Evolutionary conservation across 352 stramenopile genomes (phyloP).

Genomic region (Pythium vanterpoolii): DNA sequence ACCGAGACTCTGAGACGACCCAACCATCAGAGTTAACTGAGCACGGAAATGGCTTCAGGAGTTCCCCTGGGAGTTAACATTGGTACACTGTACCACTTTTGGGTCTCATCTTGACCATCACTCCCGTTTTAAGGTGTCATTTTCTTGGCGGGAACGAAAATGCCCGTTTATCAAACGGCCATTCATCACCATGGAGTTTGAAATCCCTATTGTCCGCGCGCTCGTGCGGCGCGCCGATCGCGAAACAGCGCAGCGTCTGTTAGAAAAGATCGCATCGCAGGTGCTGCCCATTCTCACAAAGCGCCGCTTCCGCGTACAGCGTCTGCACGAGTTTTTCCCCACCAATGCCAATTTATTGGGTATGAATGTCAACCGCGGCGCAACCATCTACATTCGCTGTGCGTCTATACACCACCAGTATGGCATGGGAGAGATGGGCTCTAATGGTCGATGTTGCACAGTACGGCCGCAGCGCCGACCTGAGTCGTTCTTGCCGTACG

Average conservation of each 20-base stretch:
- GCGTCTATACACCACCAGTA: neutral
- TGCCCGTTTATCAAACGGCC: neutral
- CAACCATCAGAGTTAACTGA: too few species aligned
- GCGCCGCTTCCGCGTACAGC: constrained; percentile 46
- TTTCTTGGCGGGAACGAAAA: neutral
- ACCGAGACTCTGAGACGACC: too few species aligned
- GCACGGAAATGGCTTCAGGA: neutral
- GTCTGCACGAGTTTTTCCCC: constrained; percentile 70
- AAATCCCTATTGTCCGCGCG: constrained; percentile 29
- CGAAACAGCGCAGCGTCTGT: constrained; percentile 23
- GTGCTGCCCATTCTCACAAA: constrained; percentile 60
- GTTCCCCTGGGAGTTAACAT: constrained; percentile 1
- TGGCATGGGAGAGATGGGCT: neutral
- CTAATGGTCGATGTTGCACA: constrained; percentile 1
- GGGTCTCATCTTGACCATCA: constrained; percentile 2
- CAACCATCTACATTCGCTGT: constrained; percentile 72
- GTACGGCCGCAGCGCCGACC: constrained; percentile 35
- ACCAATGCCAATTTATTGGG: constrained; percentile 51
- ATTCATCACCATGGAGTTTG: constrained; percentile 12
- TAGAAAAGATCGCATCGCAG: constrained; percentile 39
- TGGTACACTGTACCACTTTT: constrained; percentile 18
- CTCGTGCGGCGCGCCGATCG: constrained; percentile 37
- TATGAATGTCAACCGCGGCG: constrained; percentile 77
- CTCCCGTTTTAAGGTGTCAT: too few species aligned
- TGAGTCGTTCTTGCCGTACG: constrained; percentile 40